These are phyloP conservation scores for Pleurotus giganteus DNA, from an alignment of 768 basidiomycete genomes.

Conservation along the genomic window DNA sequence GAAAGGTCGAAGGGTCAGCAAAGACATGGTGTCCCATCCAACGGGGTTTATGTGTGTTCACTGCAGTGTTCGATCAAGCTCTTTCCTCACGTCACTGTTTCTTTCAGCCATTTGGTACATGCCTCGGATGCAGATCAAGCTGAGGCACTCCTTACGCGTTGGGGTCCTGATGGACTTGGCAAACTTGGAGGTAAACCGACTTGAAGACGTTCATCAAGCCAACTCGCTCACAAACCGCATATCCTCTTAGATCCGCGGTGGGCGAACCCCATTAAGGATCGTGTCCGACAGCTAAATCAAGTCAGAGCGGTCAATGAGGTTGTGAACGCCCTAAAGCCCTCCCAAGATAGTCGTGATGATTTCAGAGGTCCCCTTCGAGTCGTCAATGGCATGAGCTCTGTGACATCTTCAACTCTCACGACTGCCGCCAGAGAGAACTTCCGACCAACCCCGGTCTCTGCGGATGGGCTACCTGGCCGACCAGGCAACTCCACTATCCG, in stretches of 20 bases:
- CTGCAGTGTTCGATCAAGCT: slow-evolving; percentile 1
- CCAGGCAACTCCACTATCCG: slow-evolving; percentile 61
- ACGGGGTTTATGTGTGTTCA: slow-evolving; percentile 78
- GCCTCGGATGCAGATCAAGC: slow-evolving; percentile 89
- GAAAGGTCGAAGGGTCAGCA: slow-evolving; percentile 70
- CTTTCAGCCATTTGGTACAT: slow-evolving; percentile 79
- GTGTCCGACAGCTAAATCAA: slow-evolving; percentile 63
- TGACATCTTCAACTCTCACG: slow-evolving; percentile 69
- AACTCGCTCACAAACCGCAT: slow-evolving; percentile 24
- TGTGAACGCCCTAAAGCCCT: slow-evolving; percentile 65
- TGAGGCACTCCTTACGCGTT: slow-evolving; percentile 80
- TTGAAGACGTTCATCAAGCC: slow-evolving; percentile 15
- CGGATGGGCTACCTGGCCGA: slow-evolving; percentile 52
- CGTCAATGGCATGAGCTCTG: slow-evolving; percentile 72
- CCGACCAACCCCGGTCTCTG: slow-evolving; percentile 35
- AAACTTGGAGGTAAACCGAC: slow-evolving; percentile 74
- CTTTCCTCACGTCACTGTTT: slow-evolving; percentile 15
- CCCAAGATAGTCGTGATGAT: slow-evolving; percentile 39
- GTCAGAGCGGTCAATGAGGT: slow-evolving; percentile 77
- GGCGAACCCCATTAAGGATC: slow-evolving; percentile 85
- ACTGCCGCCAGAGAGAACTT: slow-evolving; percentile 76
- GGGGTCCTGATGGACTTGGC: slow-evolving; percentile 87
- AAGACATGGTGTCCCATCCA: slow-evolving; percentile 86
- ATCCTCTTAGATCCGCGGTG: slow-evolving; percentile 70
- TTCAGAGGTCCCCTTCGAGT: slow-evolving; percentile 66